phyloP scores from a whole-genome alignment of 106 monocot species.

The Dactylorhiza incarnata region DNA sequence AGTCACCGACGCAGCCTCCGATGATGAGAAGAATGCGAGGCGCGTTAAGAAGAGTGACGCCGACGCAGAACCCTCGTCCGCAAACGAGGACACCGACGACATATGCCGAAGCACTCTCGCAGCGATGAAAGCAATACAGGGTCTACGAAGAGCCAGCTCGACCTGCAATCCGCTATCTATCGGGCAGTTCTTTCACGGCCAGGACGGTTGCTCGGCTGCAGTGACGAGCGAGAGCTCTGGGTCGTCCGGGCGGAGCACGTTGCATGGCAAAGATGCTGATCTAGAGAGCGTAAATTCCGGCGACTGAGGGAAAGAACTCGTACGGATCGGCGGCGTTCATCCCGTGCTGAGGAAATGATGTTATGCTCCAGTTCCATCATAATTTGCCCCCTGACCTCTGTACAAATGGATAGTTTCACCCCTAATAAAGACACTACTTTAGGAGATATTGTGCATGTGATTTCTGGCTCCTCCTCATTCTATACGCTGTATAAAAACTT shows the following conservation, averaged over 20 bases:
- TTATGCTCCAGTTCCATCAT: too few relatives aligned
- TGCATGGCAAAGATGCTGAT: conserved; percentile 27
- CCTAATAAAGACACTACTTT: too few relatives aligned
- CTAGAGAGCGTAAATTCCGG: conserved; percentile 30
- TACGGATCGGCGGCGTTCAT: too few relatives aligned
- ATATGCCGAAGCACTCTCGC: conserved; percentile 68
- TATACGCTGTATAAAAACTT: too few relatives aligned
- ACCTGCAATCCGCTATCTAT: conserved; percentile 81
- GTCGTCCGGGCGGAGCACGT: conserved; percentile 19
- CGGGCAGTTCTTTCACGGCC: conserved; percentile 51
- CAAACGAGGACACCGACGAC: conserved; percentile 35
- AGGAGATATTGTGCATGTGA: too few relatives aligned
- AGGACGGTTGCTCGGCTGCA: conserved; percentile 36
- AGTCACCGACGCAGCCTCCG: conserved; percentile 16
- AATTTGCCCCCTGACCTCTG: too few relatives aligned
- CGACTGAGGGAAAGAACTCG: background rate
- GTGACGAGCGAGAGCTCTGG: conserved; percentile 62
- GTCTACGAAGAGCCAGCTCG: conserved; percentile 70
- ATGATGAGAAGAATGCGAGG: background rate
- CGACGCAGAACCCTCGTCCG: conserved; percentile 14
- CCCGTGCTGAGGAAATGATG: too few relatives aligned
- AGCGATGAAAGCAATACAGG: conserved; percentile 77
- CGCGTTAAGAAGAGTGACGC: background rate
- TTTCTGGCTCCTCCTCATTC: too few relatives aligned
- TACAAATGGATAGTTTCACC: too few relatives aligned